Percentiles rank a stretch among this genome's conserved stretches.
These are phyloP conservation scores for Aspergillus texensis DNA, from an alignment of 2,329 filamentous ascomycete species.

Conservation along the genomic window DNA sequence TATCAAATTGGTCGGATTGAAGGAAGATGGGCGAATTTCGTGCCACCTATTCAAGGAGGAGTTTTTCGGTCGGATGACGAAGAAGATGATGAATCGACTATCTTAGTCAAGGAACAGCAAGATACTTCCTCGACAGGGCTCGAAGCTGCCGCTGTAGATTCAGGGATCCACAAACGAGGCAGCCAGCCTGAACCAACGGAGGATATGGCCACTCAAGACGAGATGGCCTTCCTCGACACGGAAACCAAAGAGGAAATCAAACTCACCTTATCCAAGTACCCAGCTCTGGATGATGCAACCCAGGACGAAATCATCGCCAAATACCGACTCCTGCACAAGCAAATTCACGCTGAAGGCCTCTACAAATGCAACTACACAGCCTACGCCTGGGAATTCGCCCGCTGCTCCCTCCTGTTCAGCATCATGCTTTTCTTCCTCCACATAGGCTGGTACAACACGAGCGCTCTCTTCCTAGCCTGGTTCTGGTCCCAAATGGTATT, in stretches of 20 bases:
- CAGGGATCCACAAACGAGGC: background rate
- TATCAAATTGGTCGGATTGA: slow-evolving; percentile 82
- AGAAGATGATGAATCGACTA: background rate
- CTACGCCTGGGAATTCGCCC: slow-evolving; percentile 69
- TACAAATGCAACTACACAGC: slow-evolving; percentile 78
- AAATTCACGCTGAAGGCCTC: slow-evolving; percentile 63
- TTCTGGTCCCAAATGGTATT: slow-evolving; percentile 95
- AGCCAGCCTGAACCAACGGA: background rate
- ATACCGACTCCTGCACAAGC: slow-evolving; percentile 26
- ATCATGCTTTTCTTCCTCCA: slow-evolving; percentile 53
- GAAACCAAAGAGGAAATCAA: slow-evolving; percentile 16
- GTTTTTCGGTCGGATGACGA: slow-evolving; percentile 50
- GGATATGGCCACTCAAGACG: slow-evolving; percentile 12
- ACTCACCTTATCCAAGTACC: slow-evolving; percentile 64
- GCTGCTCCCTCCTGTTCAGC: slow-evolving; percentile 69
- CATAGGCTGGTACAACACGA: slow-evolving; percentile 65
- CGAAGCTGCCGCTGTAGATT: background rate
- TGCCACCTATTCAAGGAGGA: slow-evolving; percentile 88
- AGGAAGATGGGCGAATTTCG: slow-evolving; percentile 79
- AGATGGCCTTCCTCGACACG: slow-evolving; percentile 17
- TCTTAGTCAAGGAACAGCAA: background rate
- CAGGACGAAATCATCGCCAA: slow-evolving; percentile 75
- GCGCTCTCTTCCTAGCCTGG: slow-evolving; percentile 72
- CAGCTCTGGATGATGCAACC: slow-evolving; percentile 68
- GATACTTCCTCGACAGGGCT: background rate